phyloP scores from a whole-genome alignment of 2,329 filamentous ascomycete genomes.

The Neofusicoccum cordaticola region DNA sequence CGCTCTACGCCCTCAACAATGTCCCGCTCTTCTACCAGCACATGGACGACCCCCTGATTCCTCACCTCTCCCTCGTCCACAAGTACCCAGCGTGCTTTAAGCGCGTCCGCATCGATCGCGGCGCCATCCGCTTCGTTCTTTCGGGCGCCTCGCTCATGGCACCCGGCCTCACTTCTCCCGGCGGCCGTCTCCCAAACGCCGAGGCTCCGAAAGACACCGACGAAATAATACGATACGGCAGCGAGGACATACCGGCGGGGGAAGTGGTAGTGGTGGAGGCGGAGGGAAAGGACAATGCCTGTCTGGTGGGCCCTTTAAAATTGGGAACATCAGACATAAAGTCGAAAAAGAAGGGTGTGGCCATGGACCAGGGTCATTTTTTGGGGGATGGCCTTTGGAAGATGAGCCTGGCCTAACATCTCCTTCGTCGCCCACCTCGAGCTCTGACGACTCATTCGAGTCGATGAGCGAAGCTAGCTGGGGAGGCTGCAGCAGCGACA shows the following conservation, averaged over 20 bases:
- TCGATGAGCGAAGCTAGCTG: conserved; percentile 11
- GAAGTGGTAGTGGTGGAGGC: conserved; percentile 85
- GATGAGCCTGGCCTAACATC: conserved; percentile 55
- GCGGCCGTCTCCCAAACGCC: conserved; percentile 70
- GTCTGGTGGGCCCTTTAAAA: conserved; percentile 80
- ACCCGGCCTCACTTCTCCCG: conserved; percentile 80
- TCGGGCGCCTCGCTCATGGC: conserved; percentile 95
- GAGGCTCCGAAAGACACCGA: conserved; percentile 40
- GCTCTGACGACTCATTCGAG: conserved; percentile 9
- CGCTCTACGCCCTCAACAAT: conserved; percentile 78
- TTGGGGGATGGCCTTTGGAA: conserved; percentile 93
- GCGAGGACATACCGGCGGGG: conserved; percentile 73
- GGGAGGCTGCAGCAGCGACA: conserved; percentile 8
- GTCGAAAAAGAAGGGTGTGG: conserved; percentile 88
- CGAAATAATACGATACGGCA: conserved; percentile 40
- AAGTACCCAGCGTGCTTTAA: conserved; percentile 82
- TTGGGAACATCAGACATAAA: conserved; percentile 89
- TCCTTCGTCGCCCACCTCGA: conserved; percentile 6
- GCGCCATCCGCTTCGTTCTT: conserved; percentile 94
- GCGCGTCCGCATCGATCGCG: conserved; percentile 84
- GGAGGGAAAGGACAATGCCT: conserved; percentile 90
- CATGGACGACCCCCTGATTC: conserved; percentile 71
- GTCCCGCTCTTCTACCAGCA: conserved; percentile 91
- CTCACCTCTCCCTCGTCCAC: conserved; percentile 87
- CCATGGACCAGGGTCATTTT: conserved; percentile 91